Percentiles rank a stretch among this genome's conserved stretches.
Evolutionary conservation across 352 stramenopile genomes (phyloP).

Genomic region (Achlya hypogyna): DNA sequence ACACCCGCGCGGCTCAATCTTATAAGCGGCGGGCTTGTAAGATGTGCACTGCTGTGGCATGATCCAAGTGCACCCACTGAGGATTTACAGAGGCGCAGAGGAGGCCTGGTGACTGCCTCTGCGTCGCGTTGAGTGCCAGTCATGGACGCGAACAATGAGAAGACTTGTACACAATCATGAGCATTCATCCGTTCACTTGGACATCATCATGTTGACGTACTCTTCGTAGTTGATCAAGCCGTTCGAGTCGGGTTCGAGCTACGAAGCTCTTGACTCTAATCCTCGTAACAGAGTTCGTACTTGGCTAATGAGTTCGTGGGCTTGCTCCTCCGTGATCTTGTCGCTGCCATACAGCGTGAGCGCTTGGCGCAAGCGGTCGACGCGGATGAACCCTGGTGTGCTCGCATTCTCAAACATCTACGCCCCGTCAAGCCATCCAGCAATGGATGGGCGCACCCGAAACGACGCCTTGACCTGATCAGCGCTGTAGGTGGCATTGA

Average conservation of each 20-base stretch:
- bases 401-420: conserved; percentile 52
- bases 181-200: conserved; percentile 35
- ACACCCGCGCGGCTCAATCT: too few relatives aligned
- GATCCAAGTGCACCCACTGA: too few relatives aligned
- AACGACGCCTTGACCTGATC: conserved; percentile 91
- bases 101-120: too few relatives aligned
- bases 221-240: conserved; percentile 91
- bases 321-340: conserved; percentile 84
- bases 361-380: conserved; percentile 73
- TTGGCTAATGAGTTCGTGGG: conserved; percentile 86
- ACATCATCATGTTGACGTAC: conserved; percentile 95
- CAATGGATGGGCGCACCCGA: conserved; percentile 1
- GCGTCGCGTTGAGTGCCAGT: too few relatives aligned
- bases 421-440: background rate
- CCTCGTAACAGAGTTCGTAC: conserved; percentile 22
- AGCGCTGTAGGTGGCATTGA: conserved; percentile 89
- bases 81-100: too few relatives aligned
- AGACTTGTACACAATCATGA: background rate
- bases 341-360: conserved; percentile 87
- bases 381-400: conserved; percentile 69
- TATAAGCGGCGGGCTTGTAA: too few relatives aligned
- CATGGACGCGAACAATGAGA: background rate
- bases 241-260: conserved; percentile 88
- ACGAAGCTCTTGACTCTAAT: background rate
- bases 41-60: too few relatives aligned